Evolutionary conservation across 805 yeast species (phyloP), one percentile per base, ranked within the genome.

Genomic region (Ogataea neopini): DNA sequence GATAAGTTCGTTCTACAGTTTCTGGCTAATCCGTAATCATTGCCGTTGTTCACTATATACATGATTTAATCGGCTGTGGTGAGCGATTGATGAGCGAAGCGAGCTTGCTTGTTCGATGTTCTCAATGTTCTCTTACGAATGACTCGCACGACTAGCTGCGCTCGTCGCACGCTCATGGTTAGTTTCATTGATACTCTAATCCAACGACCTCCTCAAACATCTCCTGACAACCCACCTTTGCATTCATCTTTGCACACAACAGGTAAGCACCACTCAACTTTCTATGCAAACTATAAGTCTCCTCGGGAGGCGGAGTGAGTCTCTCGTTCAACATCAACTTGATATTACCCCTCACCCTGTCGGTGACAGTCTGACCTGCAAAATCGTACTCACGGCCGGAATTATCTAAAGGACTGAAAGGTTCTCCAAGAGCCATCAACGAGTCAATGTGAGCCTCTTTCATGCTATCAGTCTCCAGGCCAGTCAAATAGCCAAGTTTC

Each of bases 241-340:
- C 97, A 34, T 80, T 73, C 67, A 94, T 74, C 57, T 88, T 79
- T 3, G 98, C 87, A 70, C 98, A 92, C 45, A 94, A 73, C 51
- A 94, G 73, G 62, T 87, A 94, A 1, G 94, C 96, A 9, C 99
- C 99, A 62, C 96, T 87, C 61, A 94, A 81, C 63, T 94, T 94
- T 60, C 99, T 77, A 69, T 94, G 99, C 58, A 94, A 73, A n/a
- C 96, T 86, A 65, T 94, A 94, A 0, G 99, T 94, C 67, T 94
- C 99, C 61, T 94, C 98, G 2, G 99, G 99, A 11, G 99, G 99
- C 3, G 99, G 97, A 3, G 96, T 81, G 51, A 94, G 73, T 57
- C 99, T 80, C 67, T 94, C 96, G 51, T 84, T 80, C 51, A 94
- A 75, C 99, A 94, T 94, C 45, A 91, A 70, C 2, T 89, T 83